Percentiles rank a stretch among this genome's conserved stretches.
phyloP scores from a whole-genome alignment of 1,139 yeast genomes.

The Petasospora rhodanensis region DNA sequence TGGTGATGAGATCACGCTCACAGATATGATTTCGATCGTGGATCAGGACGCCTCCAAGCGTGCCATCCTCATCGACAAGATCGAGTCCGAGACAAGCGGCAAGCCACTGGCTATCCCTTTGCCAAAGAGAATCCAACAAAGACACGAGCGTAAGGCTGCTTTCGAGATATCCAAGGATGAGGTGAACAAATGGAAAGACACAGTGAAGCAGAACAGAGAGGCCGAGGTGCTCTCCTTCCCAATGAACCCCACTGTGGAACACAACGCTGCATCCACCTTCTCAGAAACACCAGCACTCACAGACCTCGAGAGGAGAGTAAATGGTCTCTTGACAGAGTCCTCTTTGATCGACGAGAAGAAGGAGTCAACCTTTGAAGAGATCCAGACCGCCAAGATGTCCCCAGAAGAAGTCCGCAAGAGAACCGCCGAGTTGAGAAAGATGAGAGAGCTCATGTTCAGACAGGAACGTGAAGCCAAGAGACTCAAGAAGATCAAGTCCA shows the following conservation, averaged over 20 bases:
- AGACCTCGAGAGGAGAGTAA: constrained; percentile 66
- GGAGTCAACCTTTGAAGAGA: constrained; percentile 81
- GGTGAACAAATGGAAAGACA: constrained; percentile 83
- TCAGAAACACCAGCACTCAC: constrained; percentile 47
- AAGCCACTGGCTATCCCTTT: constrained; percentile 69
- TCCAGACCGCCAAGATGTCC: constrained; percentile 76
- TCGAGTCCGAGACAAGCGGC: constrained; percentile 26
- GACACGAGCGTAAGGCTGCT: constrained; percentile 87
- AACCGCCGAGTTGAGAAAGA: constrained; percentile 76
- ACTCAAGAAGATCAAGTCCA: constrained; percentile 90
- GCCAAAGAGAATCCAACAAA: constrained; percentile 79
- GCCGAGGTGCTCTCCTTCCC: constrained; percentile 83
- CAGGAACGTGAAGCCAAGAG: constrained; percentile 90
- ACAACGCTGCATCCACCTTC: constrained; percentile 50
- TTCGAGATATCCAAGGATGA: constrained; percentile 85
- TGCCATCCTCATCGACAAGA: constrained; percentile 48
- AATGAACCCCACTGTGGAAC: constrained; percentile 35
- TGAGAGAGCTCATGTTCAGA: constrained; percentile 95
- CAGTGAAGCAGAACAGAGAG: constrained; percentile 70
- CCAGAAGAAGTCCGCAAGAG: constrained; percentile 76
- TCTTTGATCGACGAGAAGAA: constrained; percentile 67
- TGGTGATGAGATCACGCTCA: constrained; percentile 51
- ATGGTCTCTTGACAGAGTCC: constrained; percentile 57
- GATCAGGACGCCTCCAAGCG: constrained; percentile 40
- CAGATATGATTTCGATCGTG: constrained; percentile 70